Percentiles rank a stretch among this genome's conserved stretches.
These are phyloP conservation scores for Berberis thunbergii DNA, from an alignment of 164 flowering plant genomes.

Conservation along the genomic window DNA sequence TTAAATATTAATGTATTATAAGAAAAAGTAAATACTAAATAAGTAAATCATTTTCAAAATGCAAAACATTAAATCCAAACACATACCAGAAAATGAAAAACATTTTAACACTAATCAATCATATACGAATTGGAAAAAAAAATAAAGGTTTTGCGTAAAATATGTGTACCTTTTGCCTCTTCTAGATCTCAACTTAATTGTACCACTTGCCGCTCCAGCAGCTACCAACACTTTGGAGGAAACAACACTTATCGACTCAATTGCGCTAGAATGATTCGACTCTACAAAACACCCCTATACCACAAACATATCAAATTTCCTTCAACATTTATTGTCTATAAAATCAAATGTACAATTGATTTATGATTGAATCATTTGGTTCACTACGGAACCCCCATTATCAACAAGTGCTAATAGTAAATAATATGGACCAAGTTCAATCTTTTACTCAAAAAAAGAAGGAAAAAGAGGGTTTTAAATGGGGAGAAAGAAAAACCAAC, in stretches of 20 bases:
- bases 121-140: too few species aligned
- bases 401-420: too few species aligned
- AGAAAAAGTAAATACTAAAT: too few species aligned
- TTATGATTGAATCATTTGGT: too few species aligned
- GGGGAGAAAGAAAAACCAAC: slow-evolving; percentile 25
- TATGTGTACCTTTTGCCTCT: slow-evolving; percentile 85
- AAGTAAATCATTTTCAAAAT: slow-evolving; percentile 5
- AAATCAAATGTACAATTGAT: too few species aligned
- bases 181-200: slow-evolving; percentile 97
- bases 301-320: not conserved
- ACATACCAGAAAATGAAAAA: not conserved
- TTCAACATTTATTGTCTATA: not conserved
- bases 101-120: too few species aligned
- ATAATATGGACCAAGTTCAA: too few species aligned
- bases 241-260: slow-evolving; percentile 92
- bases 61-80: slow-evolving; percentile 61
- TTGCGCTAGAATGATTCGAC: slow-evolving; percentile 94
- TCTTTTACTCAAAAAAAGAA: too few species aligned
- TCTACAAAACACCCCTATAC: slow-evolving; percentile 33
- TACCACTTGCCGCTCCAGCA: slow-evolving; percentile 98
- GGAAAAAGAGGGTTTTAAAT: not conserved
- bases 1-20: too few species aligned
- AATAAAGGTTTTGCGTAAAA: too few species aligned
- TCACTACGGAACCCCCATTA: too few species aligned
- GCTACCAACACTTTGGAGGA: slow-evolving; percentile 89